phyloP scores from a whole-genome alignment of 1,284 basidiomycete species.

The Sparassis latifolia region DNA sequence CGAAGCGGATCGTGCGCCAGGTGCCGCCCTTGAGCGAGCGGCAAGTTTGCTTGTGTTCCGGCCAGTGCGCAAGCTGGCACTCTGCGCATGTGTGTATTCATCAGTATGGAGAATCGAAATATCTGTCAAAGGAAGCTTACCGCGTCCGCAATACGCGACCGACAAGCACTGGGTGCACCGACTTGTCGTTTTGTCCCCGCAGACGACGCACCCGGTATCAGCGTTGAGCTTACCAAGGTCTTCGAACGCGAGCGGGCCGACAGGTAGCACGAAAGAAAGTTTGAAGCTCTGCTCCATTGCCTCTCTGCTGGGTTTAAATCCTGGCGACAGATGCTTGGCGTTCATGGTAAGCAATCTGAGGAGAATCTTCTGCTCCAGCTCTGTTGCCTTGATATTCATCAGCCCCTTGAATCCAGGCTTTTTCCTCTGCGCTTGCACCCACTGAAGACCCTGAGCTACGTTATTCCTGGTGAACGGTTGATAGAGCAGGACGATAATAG shows the following conservation, averaged over 20 bases:
- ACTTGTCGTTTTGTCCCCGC: constrained; percentile 27
- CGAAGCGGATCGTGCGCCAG: constrained; percentile 30
- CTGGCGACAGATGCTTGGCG: constrained; percentile 23
- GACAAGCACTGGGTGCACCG: constrained; percentile 32
- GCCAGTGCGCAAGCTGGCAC: constrained; percentile 36
- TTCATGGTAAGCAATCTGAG: constrained; percentile 30
- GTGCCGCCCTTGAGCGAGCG: constrained; percentile 32
- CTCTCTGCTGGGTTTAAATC: constrained; percentile 17
- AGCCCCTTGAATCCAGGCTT: constrained; percentile 1
- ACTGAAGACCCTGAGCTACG: constrained; percentile 7
- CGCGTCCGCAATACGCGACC: constrained; percentile 31
- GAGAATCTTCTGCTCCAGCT: constrained; percentile 29
- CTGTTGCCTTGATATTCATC: constrained; percentile 18
- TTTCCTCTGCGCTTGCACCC: constrained; percentile 10
- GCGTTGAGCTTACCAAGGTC: constrained; percentile 31
- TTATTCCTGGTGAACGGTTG: constrained; percentile 12
- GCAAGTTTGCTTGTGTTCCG: constrained; percentile 31
- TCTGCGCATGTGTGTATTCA: constrained; percentile 18
- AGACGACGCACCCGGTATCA: constrained; percentile 32
- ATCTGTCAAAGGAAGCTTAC: constrained; percentile 29
- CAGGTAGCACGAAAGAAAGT: constrained; percentile 33
- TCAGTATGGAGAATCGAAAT: background rate
- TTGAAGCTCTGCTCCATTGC: constrained; percentile 21
- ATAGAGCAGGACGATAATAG: constrained; percentile 29
- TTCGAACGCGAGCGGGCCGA: constrained; percentile 31